Conservation (phyloP, 106 monocot genomes). For the Triglochin maritima region DNA sequence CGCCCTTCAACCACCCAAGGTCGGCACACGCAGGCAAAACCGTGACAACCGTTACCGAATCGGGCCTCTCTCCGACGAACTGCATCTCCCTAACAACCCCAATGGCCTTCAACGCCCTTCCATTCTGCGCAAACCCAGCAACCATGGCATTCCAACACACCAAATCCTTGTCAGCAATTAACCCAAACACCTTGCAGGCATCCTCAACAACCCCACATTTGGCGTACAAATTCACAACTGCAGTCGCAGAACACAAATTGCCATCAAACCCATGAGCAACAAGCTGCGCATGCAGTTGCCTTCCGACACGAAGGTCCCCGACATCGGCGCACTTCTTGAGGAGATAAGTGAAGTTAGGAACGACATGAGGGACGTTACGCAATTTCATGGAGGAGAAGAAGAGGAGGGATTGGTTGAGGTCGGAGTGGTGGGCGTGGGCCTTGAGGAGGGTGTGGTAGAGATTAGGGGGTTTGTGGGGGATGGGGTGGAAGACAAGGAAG, state of each 20-base stretch:
- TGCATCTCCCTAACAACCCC: slow-evolving; percentile 40
- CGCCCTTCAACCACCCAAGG: slow-evolving; percentile 18
- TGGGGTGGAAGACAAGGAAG: slow-evolving; percentile 29
- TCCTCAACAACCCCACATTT: slow-evolving; percentile 44
- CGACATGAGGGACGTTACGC: slow-evolving; percentile 23
- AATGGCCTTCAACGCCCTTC: slow-evolving; percentile 29
- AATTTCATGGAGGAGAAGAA: slow-evolving; percentile 31
- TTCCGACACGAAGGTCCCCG: slow-evolving; percentile 33
- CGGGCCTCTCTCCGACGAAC: slow-evolving; percentile 22
- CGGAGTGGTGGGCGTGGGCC: slow-evolving; percentile 23
- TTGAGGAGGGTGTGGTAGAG: slow-evolving; percentile 46
- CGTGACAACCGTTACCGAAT: slow-evolving; percentile 60
- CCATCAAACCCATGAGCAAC: slow-evolving; percentile 27
- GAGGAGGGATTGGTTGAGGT: slow-evolving; percentile 11
- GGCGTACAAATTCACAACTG: slow-evolving; percentile 58
- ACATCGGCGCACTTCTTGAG: slow-evolving; percentile 48
- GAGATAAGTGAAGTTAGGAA: slow-evolving; percentile 50
- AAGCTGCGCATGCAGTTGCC: slow-evolving; percentile 56
- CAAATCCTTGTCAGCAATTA: slow-evolving; percentile 49
- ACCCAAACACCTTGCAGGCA: slow-evolving; percentile 41
- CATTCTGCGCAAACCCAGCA: slow-evolving; percentile 52
- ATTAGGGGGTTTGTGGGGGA: slow-evolving; percentile 26
- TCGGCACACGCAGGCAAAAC: slow-evolving; percentile 50
- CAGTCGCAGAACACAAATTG: slow-evolving; percentile 47
- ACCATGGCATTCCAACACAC: slow-evolving; percentile 76